Percentiles rank a stretch among this genome's conserved stretches.
phyloP scores from a whole-genome alignment of 2,329 filamentous ascomycete genomes.

The Hymenotorrendiella dingleyae region DNA sequence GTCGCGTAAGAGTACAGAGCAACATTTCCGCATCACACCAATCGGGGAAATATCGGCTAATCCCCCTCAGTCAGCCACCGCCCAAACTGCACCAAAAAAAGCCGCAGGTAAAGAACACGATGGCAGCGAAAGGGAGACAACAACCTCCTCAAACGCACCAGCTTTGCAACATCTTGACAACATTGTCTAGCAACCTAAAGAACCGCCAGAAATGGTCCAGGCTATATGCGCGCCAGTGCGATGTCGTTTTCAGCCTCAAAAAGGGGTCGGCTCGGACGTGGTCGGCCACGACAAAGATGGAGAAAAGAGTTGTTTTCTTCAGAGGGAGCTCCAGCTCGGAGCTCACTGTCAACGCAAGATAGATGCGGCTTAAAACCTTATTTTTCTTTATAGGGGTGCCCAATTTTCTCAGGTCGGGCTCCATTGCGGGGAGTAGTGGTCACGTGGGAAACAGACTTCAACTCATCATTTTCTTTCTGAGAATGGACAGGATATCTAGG shows the following conservation, averaged over 20 bases:
- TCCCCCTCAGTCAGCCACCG: too few relatives aligned
- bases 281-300: not conserved
- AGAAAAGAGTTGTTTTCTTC: slow-evolving; percentile 9
- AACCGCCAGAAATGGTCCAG: not conserved
- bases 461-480: too few relatives aligned
- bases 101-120: too few relatives aligned
- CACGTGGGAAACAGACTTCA: not conserved
- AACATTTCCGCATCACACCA: too few relatives aligned
- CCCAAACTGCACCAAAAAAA: too few relatives aligned
- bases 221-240: not conserved
- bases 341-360: slow-evolving; percentile 7
- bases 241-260: not conserved
- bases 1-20: too few relatives aligned
- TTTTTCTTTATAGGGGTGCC: slow-evolving; percentile 2
- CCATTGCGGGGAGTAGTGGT: slow-evolving; percentile 5
- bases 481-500: too few relatives aligned
- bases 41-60: too few relatives aligned
- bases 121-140: too few relatives aligned
- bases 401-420: too few relatives aligned
- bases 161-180: slow-evolving; percentile 1
- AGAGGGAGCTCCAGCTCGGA: slow-evolving; percentile 5
- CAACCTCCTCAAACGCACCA: not conserved
- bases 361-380: slow-evolving; percentile 23
- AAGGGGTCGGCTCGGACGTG: not conserved
- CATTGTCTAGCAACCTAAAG: not conserved